Evolutionary conservation across 2,329 filamentous ascomycete genomes (phyloP).

Genomic region (Grosmannia penicillata): DNA sequence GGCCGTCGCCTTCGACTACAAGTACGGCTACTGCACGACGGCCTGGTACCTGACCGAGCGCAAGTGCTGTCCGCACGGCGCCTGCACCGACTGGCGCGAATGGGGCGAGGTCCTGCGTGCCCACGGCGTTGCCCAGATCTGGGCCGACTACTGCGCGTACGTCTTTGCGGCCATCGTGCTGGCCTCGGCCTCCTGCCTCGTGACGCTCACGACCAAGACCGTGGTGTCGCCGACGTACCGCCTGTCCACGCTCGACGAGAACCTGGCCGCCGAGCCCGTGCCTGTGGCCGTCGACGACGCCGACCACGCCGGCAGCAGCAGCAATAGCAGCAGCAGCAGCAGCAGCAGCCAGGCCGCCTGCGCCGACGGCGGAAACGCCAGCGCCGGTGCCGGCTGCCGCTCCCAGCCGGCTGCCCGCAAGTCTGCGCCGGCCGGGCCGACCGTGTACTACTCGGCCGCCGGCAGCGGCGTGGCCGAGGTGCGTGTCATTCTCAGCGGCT

Average conservation of each 20-base stretch:
- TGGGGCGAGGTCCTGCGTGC: slow-evolving; percentile 37
- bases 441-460: slow-evolving; percentile 91
- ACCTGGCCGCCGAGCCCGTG: slow-evolving; percentile 55
- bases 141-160: slow-evolving; percentile 68
- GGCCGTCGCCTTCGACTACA: slow-evolving; percentile 73
- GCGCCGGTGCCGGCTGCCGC: slow-evolving; percentile 21
- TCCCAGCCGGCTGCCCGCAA: background rate
- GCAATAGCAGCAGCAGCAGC: background rate
- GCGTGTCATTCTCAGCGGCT: slow-evolving; percentile 93
- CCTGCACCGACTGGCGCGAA: slow-evolving; percentile 39
- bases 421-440: slow-evolving; percentile 37
- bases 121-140: slow-evolving; percentile 30
- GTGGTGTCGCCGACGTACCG: slow-evolving; percentile 80
- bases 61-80: slow-evolving; percentile 46
- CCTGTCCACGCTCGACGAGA: slow-evolving; percentile 81
- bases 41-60: slow-evolving; percentile 62
- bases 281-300: slow-evolving; percentile 24
- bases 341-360: slow-evolving; percentile 2
- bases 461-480: slow-evolving; percentile 96
- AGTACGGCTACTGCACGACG: slow-evolving; percentile 67
- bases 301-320: slow-evolving; percentile 18
- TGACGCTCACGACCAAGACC: slow-evolving; percentile 86
- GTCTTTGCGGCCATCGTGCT: slow-evolving; percentile 56
- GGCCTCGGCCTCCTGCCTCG: slow-evolving; percentile 55
- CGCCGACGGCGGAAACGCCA: slow-evolving; percentile 20